These are phyloP conservation scores for Fusarium sp. DNA, from an alignment of 2,329 filamentous ascomycete species.

Conservation along the genomic window DNA sequence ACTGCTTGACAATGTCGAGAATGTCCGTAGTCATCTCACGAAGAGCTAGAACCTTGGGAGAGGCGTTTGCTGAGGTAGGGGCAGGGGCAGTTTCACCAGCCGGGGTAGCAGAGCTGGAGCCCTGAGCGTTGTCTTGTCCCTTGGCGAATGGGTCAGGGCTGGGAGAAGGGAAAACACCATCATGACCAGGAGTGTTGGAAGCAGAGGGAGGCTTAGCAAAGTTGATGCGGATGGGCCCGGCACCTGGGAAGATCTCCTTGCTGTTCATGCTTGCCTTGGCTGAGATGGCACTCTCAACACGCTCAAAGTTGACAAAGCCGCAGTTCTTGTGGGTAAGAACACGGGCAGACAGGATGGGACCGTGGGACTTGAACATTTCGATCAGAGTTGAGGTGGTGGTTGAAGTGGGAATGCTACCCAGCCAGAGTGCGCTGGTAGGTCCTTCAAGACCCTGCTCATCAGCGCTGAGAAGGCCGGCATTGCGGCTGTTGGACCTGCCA, in stretches of 20 bases:
- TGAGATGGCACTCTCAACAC: conserved; percentile 87
- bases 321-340: conserved; percentile 99
- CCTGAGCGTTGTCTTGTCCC: conserved; percentile 59
- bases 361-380: conserved; percentile 95
- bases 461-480: conserved; percentile 74
- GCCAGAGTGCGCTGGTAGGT: conserved; percentile 93
- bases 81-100: conserved; percentile 53
- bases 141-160: conserved; percentile 87
- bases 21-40: conserved; percentile 86
- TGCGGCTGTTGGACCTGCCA: conserved; percentile 72
- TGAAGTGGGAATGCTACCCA: conserved; percentile 96
- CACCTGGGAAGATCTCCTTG: conserved; percentile 98
- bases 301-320: conserved; percentile 98
- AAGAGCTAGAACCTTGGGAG: conserved; percentile 78
- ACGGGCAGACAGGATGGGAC: conserved; percentile 88
- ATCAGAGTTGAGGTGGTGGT: conserved; percentile 95
- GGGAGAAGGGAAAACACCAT: conserved; percentile 88
- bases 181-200: conserved; percentile 88
- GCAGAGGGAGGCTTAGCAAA: conserved; percentile 96
- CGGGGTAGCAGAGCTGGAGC: conserved; percentile 43
- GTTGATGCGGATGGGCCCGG: conserved; percentile 93
- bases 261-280: conserved; percentile 91
- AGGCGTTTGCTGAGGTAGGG: conserved; percentile 50
- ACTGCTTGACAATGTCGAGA: conserved; percentile 84
- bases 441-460: conserved; percentile 88